A percentile compares a stretch with the other conserved stretches of the same genome.
Conservation (phyloP, 2,329 filamentous ascomycete species). For the Chaetomium sp. region DNA sequence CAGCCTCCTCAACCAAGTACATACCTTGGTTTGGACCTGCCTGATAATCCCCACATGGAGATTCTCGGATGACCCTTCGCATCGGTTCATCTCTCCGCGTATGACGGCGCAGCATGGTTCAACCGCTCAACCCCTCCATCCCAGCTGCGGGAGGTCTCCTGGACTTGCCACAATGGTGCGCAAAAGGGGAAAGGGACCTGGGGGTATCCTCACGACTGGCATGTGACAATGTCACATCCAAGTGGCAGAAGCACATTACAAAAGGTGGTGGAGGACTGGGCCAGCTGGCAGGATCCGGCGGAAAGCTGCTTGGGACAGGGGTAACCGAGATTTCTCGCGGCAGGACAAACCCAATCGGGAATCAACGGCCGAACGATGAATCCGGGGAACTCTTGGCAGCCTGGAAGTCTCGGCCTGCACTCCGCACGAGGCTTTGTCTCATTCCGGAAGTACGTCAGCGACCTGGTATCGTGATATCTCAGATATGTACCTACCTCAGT, state of each 20-base stretch:
- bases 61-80: conserved; percentile 3
- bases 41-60: background rate
- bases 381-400: conserved; percentile 26
- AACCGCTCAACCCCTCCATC: background rate
- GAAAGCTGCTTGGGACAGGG: conserved; percentile 2
- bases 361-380: conserved; percentile 22
- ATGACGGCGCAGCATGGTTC: background rate
- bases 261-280: background rate
- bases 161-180: conserved; percentile 5
- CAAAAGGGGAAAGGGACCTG: background rate
- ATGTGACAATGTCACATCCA: conserved; percentile 22
- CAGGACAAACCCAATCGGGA: conserved; percentile 20
- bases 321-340: conserved; percentile 20
- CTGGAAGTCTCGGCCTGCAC: background rate
- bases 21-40: background rate
- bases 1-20: background rate
- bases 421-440: background rate
- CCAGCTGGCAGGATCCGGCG: conserved; percentile 12
- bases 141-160: background rate
- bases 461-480: background rate
- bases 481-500: no score
- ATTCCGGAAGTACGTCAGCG: background rate
- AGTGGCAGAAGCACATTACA: background rate
- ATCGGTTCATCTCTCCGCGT: conserved; percentile 1
- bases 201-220: conserved; percentile 12